Evolutionary conservation across 129 eudicot genomes (phyloP), one percentile per base, ranked within the genome.

Genomic region (Helianthus tuberosus): DNA sequence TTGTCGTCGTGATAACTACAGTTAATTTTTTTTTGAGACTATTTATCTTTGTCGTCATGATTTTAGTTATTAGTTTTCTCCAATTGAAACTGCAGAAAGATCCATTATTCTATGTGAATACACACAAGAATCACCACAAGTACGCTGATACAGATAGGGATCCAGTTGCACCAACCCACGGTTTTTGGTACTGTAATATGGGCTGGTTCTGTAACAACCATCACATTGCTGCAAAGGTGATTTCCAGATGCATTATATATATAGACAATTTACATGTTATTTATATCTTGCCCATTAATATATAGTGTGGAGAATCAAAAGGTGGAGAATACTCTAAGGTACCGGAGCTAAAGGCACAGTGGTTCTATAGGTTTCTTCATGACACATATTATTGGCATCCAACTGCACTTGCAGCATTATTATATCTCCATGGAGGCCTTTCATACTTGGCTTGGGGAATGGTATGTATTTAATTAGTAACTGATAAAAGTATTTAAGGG

Each of bases 391-490:
- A 79, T 61, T n/a, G 81, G 46, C 97, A 88, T 86, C 95, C 89
- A 36, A 38, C 82, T 69, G 89, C 86, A 27, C 85, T 86, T 65
- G 97, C 81, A 74, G 54, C 77, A 62, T 57, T 86, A 1, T 70
- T 91, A 3, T 91, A 88, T 81, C 81, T 82, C 0, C 20, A 82
- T 17, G 95, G 97, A 77, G 95, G 92, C 17, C 76, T 88, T 84
- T 84, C 95, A 27, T 88, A 58, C 79, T 44, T 91, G 61, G 89
- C 87, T 48, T 91, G 97, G 97, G 97, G 92, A 48, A 74, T 88
- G 95, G 97, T 88, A 80, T n/a, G 3, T 12, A 44, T 32, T 59
- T 25, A 5, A 57, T 2, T 43, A 9, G 47, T 43, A 58, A 12
- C 11, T 14, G 17, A 11, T 32, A 36, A 4, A 4, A 11, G 14